Base-by-base conservation (phyloP, 2,329 filamentous ascomycete species). In the Cladosporium phlei region DNA sequence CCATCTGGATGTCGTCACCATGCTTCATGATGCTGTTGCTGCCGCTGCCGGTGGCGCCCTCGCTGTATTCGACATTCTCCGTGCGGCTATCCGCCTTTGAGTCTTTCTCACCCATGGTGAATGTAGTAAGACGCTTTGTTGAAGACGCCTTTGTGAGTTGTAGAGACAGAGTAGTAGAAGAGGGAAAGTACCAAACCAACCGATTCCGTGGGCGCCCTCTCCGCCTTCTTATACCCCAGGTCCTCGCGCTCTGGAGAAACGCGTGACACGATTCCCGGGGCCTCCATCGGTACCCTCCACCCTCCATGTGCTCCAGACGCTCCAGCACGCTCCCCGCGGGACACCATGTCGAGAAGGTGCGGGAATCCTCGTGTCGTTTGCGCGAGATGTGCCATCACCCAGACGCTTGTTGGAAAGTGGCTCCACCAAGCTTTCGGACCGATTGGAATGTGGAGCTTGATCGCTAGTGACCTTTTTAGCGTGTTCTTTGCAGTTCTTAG, bases 1-100 rank as follows among this genome's bases (percentile, higher is more conserved):
- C 59, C 16, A 57, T 51, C 19, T 63, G 50, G 38, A 60, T 55
- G 16, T 45, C 42, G 21, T 45, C 42, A 32, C 42, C 32, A 35
- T 37, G 14, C 24, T 45, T 53, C 12, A 55, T 42, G 29, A 50
- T 52, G 9, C 52, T 57, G n/a, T n/a, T n/a, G 7, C 50, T 47
- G 17, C 53, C 48, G 45, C 57, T 53, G 34, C 35, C 24, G 37
- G 16, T 39, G 4, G 35, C 14, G 2, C 35, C 35, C 12, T 39
- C 37, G 25, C 17, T 39, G 38, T 58, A 48, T 25, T 58, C 55
- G 40, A 43, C 34, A 38, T 19, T 51, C 39, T 27, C 52, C 43
- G 55, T 35, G 20, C 20, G 37, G 34, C 49, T 39, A 32, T 49
- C 45, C 12, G 50, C 40, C 47, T 57, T 53, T 45, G 22, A 34